Evolutionary conservation across 2,329 filamentous ascomycete genomes (phyloP).

Genomic region (Colletotrichum simmondsii): DNA sequence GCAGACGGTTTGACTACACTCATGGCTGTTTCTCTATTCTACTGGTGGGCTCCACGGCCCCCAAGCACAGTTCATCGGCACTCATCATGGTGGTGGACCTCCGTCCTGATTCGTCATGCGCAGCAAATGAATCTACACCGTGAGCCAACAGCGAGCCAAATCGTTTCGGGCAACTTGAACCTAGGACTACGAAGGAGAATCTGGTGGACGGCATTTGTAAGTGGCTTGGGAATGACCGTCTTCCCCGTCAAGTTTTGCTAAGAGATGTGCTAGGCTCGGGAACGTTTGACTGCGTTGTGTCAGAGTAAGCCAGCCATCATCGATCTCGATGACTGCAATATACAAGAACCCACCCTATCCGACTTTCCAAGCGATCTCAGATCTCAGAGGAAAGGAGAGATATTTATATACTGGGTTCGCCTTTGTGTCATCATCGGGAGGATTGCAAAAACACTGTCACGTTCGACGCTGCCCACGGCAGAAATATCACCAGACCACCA

Average conservation of each 20-base stretch:
- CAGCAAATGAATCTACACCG: slow-evolving; percentile 57
- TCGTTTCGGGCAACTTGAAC: slow-evolving; percentile 8
- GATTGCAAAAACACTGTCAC: slow-evolving; percentile 50
- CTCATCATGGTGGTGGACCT: slow-evolving; percentile 58
- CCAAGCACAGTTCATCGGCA: slow-evolving; percentile 51
- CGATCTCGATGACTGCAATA: slow-evolving; percentile 52
- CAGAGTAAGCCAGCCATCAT: slow-evolving; percentile 56
- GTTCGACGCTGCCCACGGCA: slow-evolving; percentile 32
- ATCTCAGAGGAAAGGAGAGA: slow-evolving; percentile 46
- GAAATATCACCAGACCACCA: slow-evolving; percentile 40
- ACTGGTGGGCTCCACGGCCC: slow-evolving; percentile 55
- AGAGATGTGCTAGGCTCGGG: slow-evolving; percentile 40
- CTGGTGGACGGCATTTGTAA: slow-evolving; percentile 54
- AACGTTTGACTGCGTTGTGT: slow-evolving; percentile 52
- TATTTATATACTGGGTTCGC: slow-evolving; percentile 55
- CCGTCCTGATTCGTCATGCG: slow-evolving; percentile 53
- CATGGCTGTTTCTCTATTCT: slow-evolving; percentile 51
- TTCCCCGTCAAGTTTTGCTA: background rate
- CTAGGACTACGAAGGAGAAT: slow-evolving; percentile 48
- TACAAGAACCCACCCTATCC: slow-evolving; percentile 47
- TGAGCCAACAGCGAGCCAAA: slow-evolving; percentile 41
- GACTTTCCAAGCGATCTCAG: slow-evolving; percentile 49
- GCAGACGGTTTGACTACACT: slow-evolving; percentile 47
- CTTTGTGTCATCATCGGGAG: slow-evolving; percentile 52
- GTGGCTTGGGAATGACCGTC: background rate